Evolutionary conservation across 2,329 filamentous ascomycete genomes (phyloP), one percentile per base, ranked within the genome.

Genomic region (Trichoderma guizhouense): DNA sequence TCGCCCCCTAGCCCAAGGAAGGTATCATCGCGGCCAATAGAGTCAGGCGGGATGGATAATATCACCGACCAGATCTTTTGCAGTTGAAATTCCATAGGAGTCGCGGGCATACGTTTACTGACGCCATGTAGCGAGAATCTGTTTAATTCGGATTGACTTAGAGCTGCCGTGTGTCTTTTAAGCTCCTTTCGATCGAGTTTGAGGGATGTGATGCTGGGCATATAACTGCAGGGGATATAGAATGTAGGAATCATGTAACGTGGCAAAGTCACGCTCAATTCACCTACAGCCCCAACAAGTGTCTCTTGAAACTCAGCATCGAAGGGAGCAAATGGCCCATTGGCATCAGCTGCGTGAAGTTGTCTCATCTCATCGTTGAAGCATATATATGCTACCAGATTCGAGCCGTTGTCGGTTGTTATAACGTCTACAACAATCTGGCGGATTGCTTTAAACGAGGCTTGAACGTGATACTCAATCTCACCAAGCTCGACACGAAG

Each of bases 1-100:
- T 89, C 34, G 73, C 71, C 5, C 82, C 83, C 2, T 81, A 74
- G 53, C 3, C 69, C 57, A 14, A 74, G 28, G 47, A 76, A 75
- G 18, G 53, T 73, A 7, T 75, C 72, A 32, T 73, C 62, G 9
- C 65, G 62, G 4, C 69, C 69, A 63, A 76, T 76, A 11, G 63
- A 57, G 1, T 72, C 68, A 1, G 26, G 1, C 7, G 65, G 18
- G 1, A 73, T 43, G 5, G 51, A 64, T 9, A 76, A 66, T 7
- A 75, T 34, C 8, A 36, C 15, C 18, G 75, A 74, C 75, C 75
- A 76, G 7, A 76, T 51, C 12, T 28, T 21, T 32, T 73, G 71
- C 1, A 76, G 39, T 6, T 57, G 30, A 12, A 53, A 2, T 63
- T 72, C 70, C 63, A 69, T 57, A 6, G 24, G 24, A 24, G 63